A percentile compares a stretch with the other conserved stretches of the same genome.
Evolutionary conservation across 805 yeast genomes (phyloP).

Genomic region (Nakazawaea holstii): DNA sequence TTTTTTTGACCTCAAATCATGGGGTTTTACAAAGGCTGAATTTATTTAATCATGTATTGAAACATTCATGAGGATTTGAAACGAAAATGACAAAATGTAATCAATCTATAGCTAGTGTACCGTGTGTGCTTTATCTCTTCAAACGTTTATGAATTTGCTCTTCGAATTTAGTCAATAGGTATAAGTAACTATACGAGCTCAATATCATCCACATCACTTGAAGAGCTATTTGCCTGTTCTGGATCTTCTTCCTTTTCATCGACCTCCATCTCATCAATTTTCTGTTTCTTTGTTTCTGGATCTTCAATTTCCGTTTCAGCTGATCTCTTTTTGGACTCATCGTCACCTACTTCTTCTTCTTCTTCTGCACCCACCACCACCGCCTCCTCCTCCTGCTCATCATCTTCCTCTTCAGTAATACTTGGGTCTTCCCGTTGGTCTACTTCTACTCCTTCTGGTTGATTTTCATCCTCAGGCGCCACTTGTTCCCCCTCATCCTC

Average conservation of each 20-base stretch:
- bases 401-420: slow-evolving; percentile 1
- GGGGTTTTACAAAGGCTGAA: too few species aligned
- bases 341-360: slow-evolving; percentile 14
- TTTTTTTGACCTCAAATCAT: too few species aligned
- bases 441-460: neutral
- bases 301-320: neutral
- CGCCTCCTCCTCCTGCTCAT: slow-evolving; percentile 5
- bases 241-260: neutral
- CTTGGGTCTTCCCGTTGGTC: neutral
- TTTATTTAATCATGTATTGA: too few species aligned
- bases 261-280: neutral
- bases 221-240: too few species aligned
- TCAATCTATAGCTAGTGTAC: neutral
- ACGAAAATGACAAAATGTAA: too few species aligned
- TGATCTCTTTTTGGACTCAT: neutral
- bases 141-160: too few species aligned
- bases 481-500: slow-evolving; percentile 16
- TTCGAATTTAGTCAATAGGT: neutral
- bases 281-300: neutral
- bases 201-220: neutral
- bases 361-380: neutral
- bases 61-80: too few species aligned
- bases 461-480: neutral
- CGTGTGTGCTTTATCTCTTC: neutral
- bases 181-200: neutral